A percentile compares a stretch with the other conserved stretches of the same genome.
These are phyloP conservation scores for Sporothrix pseudoabietina DNA, from an alignment of 2,329 filamentous ascomycete genomes.

Conservation along the genomic window DNA sequence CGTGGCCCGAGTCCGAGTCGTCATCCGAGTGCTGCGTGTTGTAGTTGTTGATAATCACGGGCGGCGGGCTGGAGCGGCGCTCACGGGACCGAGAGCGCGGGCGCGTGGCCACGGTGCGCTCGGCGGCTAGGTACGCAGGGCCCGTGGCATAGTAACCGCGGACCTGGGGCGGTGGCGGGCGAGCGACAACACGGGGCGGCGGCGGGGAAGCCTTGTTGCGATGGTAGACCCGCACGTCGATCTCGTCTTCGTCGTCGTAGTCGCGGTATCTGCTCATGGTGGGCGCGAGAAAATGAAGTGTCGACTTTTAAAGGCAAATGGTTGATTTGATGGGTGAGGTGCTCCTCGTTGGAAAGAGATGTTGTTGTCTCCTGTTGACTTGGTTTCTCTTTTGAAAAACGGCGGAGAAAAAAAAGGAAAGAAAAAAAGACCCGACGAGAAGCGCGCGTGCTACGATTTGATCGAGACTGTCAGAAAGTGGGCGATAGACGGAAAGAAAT, in stretches of 20 bases:
- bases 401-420: not conserved
- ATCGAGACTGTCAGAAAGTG: conserved; percentile 1
- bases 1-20: conserved; percentile 39
- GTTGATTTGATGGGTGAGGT: conserved; percentile 7
- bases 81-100: conserved; percentile 51
- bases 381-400: not conserved
- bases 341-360: not conserved
- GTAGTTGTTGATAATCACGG: conserved; percentile 61
- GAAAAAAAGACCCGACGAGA: not conserved
- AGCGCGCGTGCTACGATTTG: conserved; percentile 16
- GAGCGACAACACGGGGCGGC: conserved; percentile 37
- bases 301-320: not conserved
- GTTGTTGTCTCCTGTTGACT: not conserved
- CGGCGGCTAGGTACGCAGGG: conserved; percentile 49
- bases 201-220: conserved; percentile 43
- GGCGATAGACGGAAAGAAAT: not conserved
- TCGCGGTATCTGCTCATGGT: conserved; percentile 40
- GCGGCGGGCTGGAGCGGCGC: conserved; percentile 50
- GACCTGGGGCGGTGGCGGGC: conserved; percentile 39
- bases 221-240: conserved; percentile 54
- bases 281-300: not conserved
- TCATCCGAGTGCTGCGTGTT: conserved; percentile 49
- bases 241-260: conserved; percentile 58
- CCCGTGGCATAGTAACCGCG: conserved; percentile 48
- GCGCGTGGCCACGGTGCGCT: conserved; percentile 52